Evolutionary conservation across 2,329 filamentous ascomycete genomes (phyloP), one percentile per base, ranked within the genome.

Genomic region (Sporothrix curviconia): DNA sequence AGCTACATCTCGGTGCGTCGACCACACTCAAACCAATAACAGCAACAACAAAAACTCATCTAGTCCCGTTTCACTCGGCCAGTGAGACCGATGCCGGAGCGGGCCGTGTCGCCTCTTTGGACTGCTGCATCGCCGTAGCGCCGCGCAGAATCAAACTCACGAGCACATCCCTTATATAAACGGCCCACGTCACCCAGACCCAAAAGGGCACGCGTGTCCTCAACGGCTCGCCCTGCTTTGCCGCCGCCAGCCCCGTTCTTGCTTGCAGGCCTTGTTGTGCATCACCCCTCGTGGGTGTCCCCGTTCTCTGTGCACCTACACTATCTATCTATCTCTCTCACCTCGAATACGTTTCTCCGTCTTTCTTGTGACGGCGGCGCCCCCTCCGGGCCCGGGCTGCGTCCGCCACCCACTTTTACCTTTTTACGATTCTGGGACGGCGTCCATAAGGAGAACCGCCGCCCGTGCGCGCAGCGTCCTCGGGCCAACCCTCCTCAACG

Each of bases 301-400:
- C n/a, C n/a, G n/a, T n/a, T n/a, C n/a, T n/a, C n/a, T n/a, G n/a
- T n/a, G n/a, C n/a, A n/a, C n/a, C n/a, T n/a, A n/a, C n/a, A n/a
- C n/a, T n/a, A n/a, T n/a, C n/a, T n/a, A n/a, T n/a, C n/a, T n/a
- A n/a, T n/a, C n/a, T n/a, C n/a, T n/a, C n/a, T n/a, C n/a, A n/a
- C 3, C 63, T 75, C 42, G 30, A 74, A 82, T 37, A 74, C 74
- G 0, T 74, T 72, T 24, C 68, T 76, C 12, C 4, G 74, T 78
- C 64, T 74, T 77, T 39, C 61, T 77, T 42, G 84, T 81, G 81
- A 70, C 75, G 11, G 64, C n/a, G n/a, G n/a, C n/a, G 68, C 15
- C 70, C 71, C 5, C 69, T 76, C 3, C 64, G 66, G 1, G 54
- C 72, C 3, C 78, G 80, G 47, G 63, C 66, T 0, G 47, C 6